Evolutionary conservation across 2,329 filamentous ascomycete species (phyloP).

Genomic region (Nannizzia gypsea): DNA sequence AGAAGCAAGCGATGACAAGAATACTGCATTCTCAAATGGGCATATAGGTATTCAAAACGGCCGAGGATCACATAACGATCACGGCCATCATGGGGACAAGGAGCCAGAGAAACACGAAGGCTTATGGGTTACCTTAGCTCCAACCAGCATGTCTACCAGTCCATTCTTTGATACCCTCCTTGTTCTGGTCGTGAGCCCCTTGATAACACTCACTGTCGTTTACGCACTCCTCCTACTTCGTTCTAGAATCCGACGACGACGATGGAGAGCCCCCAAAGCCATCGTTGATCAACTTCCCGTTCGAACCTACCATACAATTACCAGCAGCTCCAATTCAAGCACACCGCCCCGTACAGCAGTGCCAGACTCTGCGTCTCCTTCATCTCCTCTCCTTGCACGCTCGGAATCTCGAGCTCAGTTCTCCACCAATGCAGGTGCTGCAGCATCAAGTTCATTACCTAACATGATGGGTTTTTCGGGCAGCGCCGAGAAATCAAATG

Average conservation of each 20-base stretch:
- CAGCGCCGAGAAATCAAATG: slow-evolving; percentile 36
- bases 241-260: slow-evolving; percentile 72
- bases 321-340: slow-evolving; percentile 47
- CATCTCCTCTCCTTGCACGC: slow-evolving; percentile 60
- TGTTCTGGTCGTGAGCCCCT: slow-evolving; percentile 88
- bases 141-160: slow-evolving; percentile 72
- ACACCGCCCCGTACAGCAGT: slow-evolving; percentile 49
- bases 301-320: slow-evolving; percentile 82
- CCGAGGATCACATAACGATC: slow-evolving; percentile 5
- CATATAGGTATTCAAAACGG: slow-evolving; percentile 10
- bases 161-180: slow-evolving; percentile 93
- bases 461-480: slow-evolving; percentile 3
- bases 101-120: slow-evolving; percentile 49
- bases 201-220: slow-evolving; percentile 85
- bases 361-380: slow-evolving; percentile 54
- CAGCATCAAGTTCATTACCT: slow-evolving; percentile 15
- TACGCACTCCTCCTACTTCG: slow-evolving; percentile 80
- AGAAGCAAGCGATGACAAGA: slow-evolving; percentile 8
- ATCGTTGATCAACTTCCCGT: slow-evolving; percentile 91
- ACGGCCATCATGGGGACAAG: not conserved
- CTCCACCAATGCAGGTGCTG: slow-evolving; percentile 21
- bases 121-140: slow-evolving; percentile 92
- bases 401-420: slow-evolving; percentile 28
- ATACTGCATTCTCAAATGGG: not conserved
- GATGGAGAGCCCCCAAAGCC: slow-evolving; percentile 96